Evolutionary conservation across 2,329 filamentous ascomycete species (phyloP).

Genomic region (Drechslerella dactyloides): DNA sequence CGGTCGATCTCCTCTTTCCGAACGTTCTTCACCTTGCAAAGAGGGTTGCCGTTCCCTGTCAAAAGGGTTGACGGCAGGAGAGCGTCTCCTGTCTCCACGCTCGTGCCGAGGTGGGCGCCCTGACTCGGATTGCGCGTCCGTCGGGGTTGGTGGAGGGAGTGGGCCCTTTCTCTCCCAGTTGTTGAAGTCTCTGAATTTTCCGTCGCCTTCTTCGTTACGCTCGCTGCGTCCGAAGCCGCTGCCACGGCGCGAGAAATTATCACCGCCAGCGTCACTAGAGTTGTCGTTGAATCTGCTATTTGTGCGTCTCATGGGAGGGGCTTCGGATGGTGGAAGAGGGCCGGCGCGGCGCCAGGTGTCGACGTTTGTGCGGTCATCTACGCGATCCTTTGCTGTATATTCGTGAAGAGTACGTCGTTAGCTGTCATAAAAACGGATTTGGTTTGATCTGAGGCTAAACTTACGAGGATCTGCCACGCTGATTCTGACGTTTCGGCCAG

Average conservation of each 20-base stretch:
- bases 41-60: constrained; percentile 71
- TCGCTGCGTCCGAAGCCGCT: constrained; percentile 66
- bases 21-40: constrained; percentile 70
- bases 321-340: constrained; percentile 70
- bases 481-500: constrained; percentile 87
- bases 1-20: constrained; percentile 61
- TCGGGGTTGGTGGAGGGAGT: constrained; percentile 71
- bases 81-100: constrained; percentile 61
- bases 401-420: neutral
- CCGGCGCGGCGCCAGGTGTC: constrained; percentile 89
- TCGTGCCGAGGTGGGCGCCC: constrained; percentile 67
- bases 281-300: constrained; percentile 63
- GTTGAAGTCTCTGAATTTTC: constrained; percentile 77
- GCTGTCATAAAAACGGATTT: neutral
- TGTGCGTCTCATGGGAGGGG: constrained; percentile 58
- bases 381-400: constrained; percentile 78
- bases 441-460: constrained; percentile 59
- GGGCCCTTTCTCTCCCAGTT: constrained; percentile 97
- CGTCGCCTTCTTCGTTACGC: constrained; percentile 69
- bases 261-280: constrained; percentile 62
- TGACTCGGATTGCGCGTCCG: constrained; percentile 61
- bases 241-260: constrained; percentile 70
- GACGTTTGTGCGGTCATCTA: constrained; percentile 78
- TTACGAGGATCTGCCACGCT: constrained; percentile 97
- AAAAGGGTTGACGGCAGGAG: constrained; percentile 66